Conservation (phyloP, 768 basidiomycete species). For the Leccinum barrowsii region DNA sequence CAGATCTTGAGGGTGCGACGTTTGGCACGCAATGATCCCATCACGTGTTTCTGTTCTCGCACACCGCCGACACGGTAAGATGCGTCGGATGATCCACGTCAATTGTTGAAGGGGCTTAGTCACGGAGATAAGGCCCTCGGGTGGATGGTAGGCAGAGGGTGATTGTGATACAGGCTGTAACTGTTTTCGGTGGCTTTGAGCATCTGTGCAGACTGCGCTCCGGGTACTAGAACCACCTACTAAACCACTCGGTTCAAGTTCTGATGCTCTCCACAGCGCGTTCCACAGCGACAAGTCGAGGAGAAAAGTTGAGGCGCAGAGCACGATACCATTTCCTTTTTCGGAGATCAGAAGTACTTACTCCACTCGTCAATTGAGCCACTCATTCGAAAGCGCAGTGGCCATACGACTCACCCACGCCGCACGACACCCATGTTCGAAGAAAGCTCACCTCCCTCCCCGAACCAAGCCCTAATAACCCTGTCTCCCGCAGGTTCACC, state of each 20-base stretch:
- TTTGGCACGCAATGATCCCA: conserved; percentile 41
- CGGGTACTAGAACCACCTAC: too few relatives aligned
- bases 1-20: conserved; percentile 48
- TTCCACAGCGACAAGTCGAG: too few relatives aligned
- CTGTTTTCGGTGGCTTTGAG: too few relatives aligned
- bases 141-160: too few relatives aligned
- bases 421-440: conserved; percentile 7
- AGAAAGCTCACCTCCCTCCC: conserved; percentile 31
- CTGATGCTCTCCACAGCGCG: too few relatives aligned
- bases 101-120: conserved; percentile 80
- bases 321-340: not conserved
- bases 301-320: too few relatives aligned
- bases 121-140: conserved; percentile 52
- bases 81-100: conserved; percentile 40
- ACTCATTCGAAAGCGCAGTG: too few relatives aligned
- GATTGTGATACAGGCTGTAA: too few relatives aligned
- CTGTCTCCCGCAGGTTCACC: conserved; percentile 10
- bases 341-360: not conserved
- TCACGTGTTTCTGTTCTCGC: conserved; percentile 64
- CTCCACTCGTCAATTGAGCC: too few relatives aligned
- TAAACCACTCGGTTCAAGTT: too few relatives aligned
- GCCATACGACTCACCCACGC: not conserved
- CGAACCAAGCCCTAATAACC: conserved; percentile 29
- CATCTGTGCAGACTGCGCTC: too few relatives aligned
- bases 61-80: conserved; percentile 42